Evolutionary conservation across 768 basidiomycete species (phyloP).

Genomic region (Rubroboletus satanas): DNA sequence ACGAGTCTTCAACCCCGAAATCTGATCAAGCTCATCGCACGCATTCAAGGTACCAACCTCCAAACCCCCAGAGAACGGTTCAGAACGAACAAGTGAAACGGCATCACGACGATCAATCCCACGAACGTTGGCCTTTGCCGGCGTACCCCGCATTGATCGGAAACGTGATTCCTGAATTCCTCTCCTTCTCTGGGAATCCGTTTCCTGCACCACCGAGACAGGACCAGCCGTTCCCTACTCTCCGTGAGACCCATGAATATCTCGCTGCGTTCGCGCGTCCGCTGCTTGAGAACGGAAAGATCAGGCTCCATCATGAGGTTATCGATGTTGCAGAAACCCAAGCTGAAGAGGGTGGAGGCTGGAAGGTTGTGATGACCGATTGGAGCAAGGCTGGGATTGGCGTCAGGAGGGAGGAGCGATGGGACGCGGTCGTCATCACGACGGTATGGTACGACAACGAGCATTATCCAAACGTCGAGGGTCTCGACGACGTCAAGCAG

Average conservation of each 20-base stretch:
- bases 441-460: slow-evolving; percentile 45
- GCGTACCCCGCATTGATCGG: slow-evolving; percentile 48
- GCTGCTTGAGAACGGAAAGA: slow-evolving; percentile 26
- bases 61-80: background rate
- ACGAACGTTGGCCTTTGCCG: slow-evolving; percentile 40
- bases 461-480: slow-evolving; percentile 42
- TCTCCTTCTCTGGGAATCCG: slow-evolving; percentile 29
- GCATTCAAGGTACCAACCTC: slow-evolving; percentile 14
- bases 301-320: slow-evolving; percentile 43
- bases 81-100: background rate
- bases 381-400: slow-evolving; percentile 29
- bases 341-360: slow-evolving; percentile 27
- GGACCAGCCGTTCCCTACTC: slow-evolving; percentile 30
- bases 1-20: background rate
- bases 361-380: slow-evolving; percentile 39
- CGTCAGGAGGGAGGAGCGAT: slow-evolving; percentile 32
- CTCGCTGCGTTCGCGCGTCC: slow-evolving; percentile 26
- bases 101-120: slow-evolving; percentile 1
- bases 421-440: slow-evolving; percentile 50
- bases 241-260: slow-evolving; percentile 27
- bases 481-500: slow-evolving; percentile 35
- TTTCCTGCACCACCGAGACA: slow-evolving; percentile 25
- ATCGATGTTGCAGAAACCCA: slow-evolving; percentile 35
- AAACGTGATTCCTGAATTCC: slow-evolving; percentile 45
- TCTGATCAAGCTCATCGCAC: too few relatives aligned